Evolutionary conservation across 306 rosid species (phyloP), one percentile per base, ranked within the genome.

Genomic region (Cucurbita pepo): DNA sequence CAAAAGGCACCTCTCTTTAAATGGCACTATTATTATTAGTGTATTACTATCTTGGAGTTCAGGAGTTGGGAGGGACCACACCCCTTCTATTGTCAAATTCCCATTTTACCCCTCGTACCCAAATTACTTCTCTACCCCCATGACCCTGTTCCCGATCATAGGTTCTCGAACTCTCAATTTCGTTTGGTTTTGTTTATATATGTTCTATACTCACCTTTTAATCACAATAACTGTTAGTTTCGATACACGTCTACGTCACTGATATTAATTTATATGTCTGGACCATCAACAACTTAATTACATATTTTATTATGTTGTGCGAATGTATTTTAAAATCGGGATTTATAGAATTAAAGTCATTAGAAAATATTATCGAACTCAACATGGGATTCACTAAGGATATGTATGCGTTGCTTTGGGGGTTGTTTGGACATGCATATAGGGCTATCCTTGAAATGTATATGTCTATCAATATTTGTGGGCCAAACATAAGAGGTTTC

Each of bases 401-500:
- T 40, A 40, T 40, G 43, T 4, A 47, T 45, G 13, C 56, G 45
- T 44, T 67, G 21, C 4, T 47, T 66, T 16, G 66, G 11, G 45
- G 36, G 21, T 15, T 47, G 72, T 67, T 67, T 67, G 72, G 56
- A 45, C 22, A 22, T 67, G 40, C 56, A 45, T 22, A 37, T 65
- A 45, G 56, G 47, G 56, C 13, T 67, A 13, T 67, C 72, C 55
- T 2, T 67, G 50, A 25, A 45, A 47, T 47, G 2, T 44, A 13
- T 45, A 47, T 30, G 1, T 30, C 34, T 30, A 30, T 67, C 1
- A 47, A 6, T 10, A 13, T 21, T 1, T 45, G 55, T 47, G 73
- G 71, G 73, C 73, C 73, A 67, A 47, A 22, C 73, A 67, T 47
- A 22, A 47, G 73, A 67, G 56, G 73, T 25, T 67, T 67, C 73